Evolutionary conservation across 2,329 filamentous ascomycete genomes (phyloP), one percentile per base, ranked within the genome.

Genomic region (Juglanconis juglandina): DNA sequence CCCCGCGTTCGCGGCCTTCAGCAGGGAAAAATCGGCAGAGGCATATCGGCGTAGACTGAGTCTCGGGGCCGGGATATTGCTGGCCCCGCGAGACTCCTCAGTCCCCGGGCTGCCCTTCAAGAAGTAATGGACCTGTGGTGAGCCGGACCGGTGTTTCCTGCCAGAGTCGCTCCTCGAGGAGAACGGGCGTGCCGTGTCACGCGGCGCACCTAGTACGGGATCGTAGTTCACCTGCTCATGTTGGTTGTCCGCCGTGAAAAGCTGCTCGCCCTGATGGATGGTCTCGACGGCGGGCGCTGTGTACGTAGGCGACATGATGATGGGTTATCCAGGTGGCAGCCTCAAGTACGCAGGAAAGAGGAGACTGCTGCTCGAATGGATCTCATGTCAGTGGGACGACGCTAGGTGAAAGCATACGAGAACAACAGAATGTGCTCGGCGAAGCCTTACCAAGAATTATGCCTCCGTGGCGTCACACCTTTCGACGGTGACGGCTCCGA

Each of bases 71-170:
- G 30, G 59, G 11, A 47, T 34, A 3, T 34, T 47, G 44, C 60
- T 66, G 68, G 30, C 53, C 64, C 53, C 32, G 39, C 51, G 33
- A 37, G 62, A 33, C 68, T 67, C 11, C 57, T 64, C 35, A 59
- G 63, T 34, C 33, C 42, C 42, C n/a, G 53, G 41, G 63, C 62
- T 35, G 4, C 51, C 56, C 51, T 58, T 61, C 13, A 61, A 37
- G 6, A 54, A 41, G 14, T 50, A 51, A 24, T 59, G 60, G 4
- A 58, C 44, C 39, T 61, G 55, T 24, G 56, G 55, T 14, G 56
- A 55, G 7, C 47, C 60, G 13, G 44, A 53, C 17, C 56, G 60
- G 39, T 42, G 17, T 10, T 50, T 47, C 37, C 46, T 59, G 11
- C 37, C 41, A 17, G 37, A 3, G 5, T 47, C 51, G 42, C 53